Evolutionary conservation across 345 rosid species (phyloP), one percentile per base, ranked within the genome.

Genomic region (Psidium friedrichsthalianum): DNA sequence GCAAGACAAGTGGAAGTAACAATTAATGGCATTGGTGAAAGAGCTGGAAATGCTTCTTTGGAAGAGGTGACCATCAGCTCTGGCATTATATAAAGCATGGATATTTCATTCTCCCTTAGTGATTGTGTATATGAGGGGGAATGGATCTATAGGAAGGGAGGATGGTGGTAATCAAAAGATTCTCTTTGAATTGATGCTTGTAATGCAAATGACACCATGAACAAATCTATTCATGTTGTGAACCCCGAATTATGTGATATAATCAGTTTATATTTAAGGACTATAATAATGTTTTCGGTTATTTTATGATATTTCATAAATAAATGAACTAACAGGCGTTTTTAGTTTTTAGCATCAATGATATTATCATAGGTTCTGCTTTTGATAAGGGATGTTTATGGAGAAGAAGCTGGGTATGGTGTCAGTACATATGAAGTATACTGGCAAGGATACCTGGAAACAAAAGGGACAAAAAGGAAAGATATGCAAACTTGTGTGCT

Each of bases 41-140:
- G 99, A 88, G 99, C 99, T 85, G 99, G 99, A 89, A 97, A 97
- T 89, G 99, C 99, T 87, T 95, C 99, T 51, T 84, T 97, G 86
- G 99, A 96, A 93, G 99, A 97, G 98, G 99, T 96, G 82, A 57
- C 2, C 36, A 3, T 69, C 3, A 11, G 25, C 47, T 36, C 25
- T 36, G 47, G 47, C 80, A 69, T 69, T 32, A 18, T 18, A 18
- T 18, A 36, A 69, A 24, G 44, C 47, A 32, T 69, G 47, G 47
- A 69, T 69, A 69, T 69, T 69, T 69, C 25, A 69, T 69, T 36
- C 32, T 69, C 80, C 11, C 12, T 36, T 25, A 32, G 25, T 36
- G 47, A 36, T 69, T 69, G 47, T 69, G 80, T 18, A 20, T 8
- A 69, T 36, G 47, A 69, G 47, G 78, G 78, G 6, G 1, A 69